Conservation (phyloP, 805 yeast genomes). For the Candida maesae region DNA sequence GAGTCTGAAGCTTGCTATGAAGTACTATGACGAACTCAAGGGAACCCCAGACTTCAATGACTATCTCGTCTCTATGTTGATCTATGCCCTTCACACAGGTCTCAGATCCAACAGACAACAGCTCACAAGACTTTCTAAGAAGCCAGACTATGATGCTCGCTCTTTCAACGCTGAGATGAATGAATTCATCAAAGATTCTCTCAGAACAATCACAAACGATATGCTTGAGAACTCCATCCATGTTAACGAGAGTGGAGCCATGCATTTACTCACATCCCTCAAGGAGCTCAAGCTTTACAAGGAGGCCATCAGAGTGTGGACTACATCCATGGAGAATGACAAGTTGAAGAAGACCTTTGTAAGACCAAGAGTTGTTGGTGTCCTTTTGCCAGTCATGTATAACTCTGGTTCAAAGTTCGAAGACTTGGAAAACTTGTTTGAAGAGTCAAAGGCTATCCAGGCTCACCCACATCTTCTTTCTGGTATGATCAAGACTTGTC, state of each 20-base stretch:
- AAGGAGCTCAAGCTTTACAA: conserved; percentile 56
- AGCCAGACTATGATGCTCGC: conserved; percentile 57
- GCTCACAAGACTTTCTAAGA: conserved; percentile 50
- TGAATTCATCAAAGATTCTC: conserved; percentile 43
- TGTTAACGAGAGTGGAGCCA: conserved; percentile 50
- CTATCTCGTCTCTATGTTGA: conserved; percentile 44
- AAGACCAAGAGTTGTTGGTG: conserved; percentile 63
- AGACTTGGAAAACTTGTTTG: conserved; percentile 56
- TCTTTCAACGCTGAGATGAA: conserved; percentile 54
- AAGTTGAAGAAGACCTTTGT: conserved; percentile 44
- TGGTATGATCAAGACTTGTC: conserved; percentile 72
- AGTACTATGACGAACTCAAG: conserved; percentile 43
- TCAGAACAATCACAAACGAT: conserved; percentile 50
- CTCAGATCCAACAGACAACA: conserved; percentile 53
- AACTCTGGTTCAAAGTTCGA: conserved; percentile 58
- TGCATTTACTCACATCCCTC: conserved; percentile 53
- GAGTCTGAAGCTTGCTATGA: conserved; percentile 47
- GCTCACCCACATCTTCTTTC: conserved; percentile 48
- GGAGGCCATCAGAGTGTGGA: conserved; percentile 72
- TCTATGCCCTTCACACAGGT: conserved; percentile 51
- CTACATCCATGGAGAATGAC: conserved; percentile 48
- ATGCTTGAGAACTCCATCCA: conserved; percentile 40
- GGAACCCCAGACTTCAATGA: conserved; percentile 45
- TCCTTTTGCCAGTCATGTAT: conserved; percentile 62
- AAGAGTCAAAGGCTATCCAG: conserved; percentile 35